phyloP scores from a whole-genome alignment of 768 basidiomycete species.

The Trametes coccinea region DNA sequence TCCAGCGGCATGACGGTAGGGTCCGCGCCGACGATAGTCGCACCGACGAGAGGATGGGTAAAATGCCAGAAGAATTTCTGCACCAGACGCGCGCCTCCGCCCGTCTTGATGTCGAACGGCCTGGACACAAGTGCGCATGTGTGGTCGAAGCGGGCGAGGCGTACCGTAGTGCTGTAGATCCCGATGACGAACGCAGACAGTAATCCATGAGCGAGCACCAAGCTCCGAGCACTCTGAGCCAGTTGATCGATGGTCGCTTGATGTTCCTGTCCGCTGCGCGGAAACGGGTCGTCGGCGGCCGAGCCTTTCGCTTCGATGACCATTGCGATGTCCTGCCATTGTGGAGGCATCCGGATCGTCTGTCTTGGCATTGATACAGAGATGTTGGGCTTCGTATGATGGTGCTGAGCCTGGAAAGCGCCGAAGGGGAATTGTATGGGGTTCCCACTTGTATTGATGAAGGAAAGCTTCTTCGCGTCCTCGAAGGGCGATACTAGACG shows the following conservation, averaged over 20 bases:
- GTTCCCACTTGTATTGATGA: too few relatives aligned
- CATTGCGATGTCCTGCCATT: constrained; percentile 10
- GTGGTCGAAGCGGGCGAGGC: constrained; percentile 21
- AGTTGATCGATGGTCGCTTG: constrained; percentile 1
- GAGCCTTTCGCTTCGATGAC: constrained; percentile 8
- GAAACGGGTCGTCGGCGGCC: neutral
- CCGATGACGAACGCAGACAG: constrained; percentile 17
- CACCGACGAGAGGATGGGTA: constrained; percentile 3
- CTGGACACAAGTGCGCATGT: constrained; percentile 8
- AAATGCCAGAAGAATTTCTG: constrained; percentile 21
- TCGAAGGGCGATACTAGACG: too few relatives aligned
- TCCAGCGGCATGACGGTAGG: neutral
- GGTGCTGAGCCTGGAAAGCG: neutral
- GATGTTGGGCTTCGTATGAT: constrained; percentile 3
- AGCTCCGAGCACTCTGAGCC: constrained; percentile 13
- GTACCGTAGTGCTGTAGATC: constrained; percentile 8
- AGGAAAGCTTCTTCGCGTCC: too few relatives aligned
- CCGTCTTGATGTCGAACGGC: constrained; percentile 5
- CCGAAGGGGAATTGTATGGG: constrained; percentile 1
- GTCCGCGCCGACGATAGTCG: constrained; percentile 4
- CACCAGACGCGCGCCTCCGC: constrained; percentile 1
- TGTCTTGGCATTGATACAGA: constrained; percentile 3
- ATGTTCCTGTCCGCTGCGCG: too few relatives aligned
- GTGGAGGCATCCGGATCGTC: neutral
- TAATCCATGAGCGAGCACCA: constrained; percentile 11